Evolutionary conservation across 768 basidiomycete genomes (phyloP).

Genomic region (Collybia sordida): DNA sequence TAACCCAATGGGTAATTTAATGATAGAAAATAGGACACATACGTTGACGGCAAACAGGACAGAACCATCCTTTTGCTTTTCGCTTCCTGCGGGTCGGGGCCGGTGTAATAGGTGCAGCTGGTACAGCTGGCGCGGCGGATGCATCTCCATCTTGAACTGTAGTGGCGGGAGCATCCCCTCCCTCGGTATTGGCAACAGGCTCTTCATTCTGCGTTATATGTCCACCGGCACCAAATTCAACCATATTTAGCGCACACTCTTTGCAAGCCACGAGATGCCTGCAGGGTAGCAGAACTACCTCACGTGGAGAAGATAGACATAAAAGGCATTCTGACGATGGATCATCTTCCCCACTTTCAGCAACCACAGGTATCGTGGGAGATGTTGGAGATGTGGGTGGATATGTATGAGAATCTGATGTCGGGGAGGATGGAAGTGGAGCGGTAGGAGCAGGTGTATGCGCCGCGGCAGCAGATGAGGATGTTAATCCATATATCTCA

Average conservation of each 20-base stretch:
- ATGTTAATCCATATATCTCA: constrained; percentile 90
- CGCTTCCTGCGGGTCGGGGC: constrained; percentile 70
- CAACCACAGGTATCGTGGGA: constrained; percentile 15
- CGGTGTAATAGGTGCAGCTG: constrained; percentile 20
- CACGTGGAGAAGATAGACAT: constrained; percentile 83
- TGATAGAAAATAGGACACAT: constrained; percentile 30
- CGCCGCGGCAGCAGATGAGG: constrained; percentile 39
- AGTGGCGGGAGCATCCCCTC: constrained; percentile 12
- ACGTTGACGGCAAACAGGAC: constrained; percentile 96
- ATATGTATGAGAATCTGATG: constrained; percentile 29
- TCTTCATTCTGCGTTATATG: constrained; percentile 65
- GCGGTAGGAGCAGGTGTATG: constrained; percentile 29
- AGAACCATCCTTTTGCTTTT: constrained; percentile 97
- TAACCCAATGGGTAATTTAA: neutral
- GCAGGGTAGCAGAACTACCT: constrained; percentile 92
- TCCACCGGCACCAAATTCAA: constrained; percentile 94
- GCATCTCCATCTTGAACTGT: constrained; percentile 22
- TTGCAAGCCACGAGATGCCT: constrained; percentile 93
- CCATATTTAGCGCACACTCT: constrained; percentile 95
- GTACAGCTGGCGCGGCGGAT: constrained; percentile 23
- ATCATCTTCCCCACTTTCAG: constrained; percentile 52
- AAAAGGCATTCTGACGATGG: constrained; percentile 89
- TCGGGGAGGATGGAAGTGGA: constrained; percentile 29
- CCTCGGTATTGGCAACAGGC: constrained; percentile 24
- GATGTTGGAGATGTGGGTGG: constrained; percentile 23